Evolutionary conservation across 495 filamentous ascomycete species (phyloP), one percentile per base, ranked within the genome.

Genomic region (Gamarada debralockiae): DNA sequence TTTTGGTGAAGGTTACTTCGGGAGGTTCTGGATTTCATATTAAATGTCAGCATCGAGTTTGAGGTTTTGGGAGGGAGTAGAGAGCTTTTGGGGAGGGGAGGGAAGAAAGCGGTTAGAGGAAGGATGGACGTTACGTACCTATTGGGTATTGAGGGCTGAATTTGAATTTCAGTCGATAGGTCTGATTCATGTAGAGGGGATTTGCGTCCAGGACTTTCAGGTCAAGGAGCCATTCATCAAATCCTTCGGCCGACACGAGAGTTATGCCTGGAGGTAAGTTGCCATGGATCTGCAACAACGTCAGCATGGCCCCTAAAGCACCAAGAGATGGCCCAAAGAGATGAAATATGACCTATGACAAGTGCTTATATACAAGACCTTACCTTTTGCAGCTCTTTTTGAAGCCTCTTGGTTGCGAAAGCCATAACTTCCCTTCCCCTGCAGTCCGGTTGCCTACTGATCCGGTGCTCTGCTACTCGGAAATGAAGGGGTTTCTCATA

Each of bases 201-300:
- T 99, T 99, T 52, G 83, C 73, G 66, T 97, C 92, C 2, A 97
- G 78, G 34, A 99, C 90, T 48, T 76, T 70, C 54, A 99, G 95
- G 65, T 99, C 93, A 71, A 99, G 83, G 20, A 84, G 75, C 95
- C 95, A 99, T 74, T 95, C 84, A 60, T 87, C 78, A 27, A 97
- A 78, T 63, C 90, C 83, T 23, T 93, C 86, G 21, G 89, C 83
- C 34, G 82, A 80, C 44, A 90, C 86, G 44, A 97, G 79, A 46
- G 76, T 71, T 60, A 99, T 93, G 43, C 93, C 93, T 21, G 80
- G 80, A 27, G 80, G 80, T 14, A 83, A 64, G 53, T 63, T 72
- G 52, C 68, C 76, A 52, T 74, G 68, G 45, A 83, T 79, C 79
- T 82, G 56, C 8, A 17, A 43, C 24, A 3, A 54, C 18, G n/a